Conservation (phyloP, 345 rosid species). For the Clausena lansium region DNA sequence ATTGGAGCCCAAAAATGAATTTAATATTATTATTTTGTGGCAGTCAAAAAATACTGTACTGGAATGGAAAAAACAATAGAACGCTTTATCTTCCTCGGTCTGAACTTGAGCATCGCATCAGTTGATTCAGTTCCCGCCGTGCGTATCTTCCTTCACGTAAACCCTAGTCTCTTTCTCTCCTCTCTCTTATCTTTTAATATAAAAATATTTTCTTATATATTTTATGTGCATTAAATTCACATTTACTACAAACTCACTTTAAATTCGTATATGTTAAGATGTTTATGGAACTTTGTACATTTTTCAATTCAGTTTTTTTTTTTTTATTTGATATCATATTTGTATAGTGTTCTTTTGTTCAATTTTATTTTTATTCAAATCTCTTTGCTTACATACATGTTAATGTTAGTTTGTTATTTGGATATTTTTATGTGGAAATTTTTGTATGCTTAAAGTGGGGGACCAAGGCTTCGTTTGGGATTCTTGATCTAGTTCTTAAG, state of each 20-base stretch:
- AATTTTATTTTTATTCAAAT: not conserved
- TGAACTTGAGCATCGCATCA: not conserved
- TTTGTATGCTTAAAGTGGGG: not conserved
- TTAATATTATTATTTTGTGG: not conserved
- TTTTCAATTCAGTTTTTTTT: not conserved
- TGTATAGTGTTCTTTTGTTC: not conserved
- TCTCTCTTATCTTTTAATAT: not conserved
- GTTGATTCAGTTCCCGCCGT: not conserved
- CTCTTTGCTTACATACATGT: not conserved
- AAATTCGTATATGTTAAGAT: not conserved
- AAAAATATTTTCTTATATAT: not conserved
- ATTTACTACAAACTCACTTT: no score
- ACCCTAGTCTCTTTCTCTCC: slow-evolving; percentile 10
- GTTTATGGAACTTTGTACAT: not conserved
- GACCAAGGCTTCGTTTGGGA: not conserved
- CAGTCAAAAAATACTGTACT: not conserved
- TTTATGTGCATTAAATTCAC: not conserved
- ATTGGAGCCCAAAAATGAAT: not conserved
- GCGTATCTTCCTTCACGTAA: not conserved
- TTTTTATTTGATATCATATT: no score
- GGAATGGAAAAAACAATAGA: no score
- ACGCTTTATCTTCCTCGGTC: not conserved
- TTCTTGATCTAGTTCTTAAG: not conserved
- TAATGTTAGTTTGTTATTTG: not conserved
- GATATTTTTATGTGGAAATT: not conserved